Base-by-base conservation (phyloP, 768 basidiomycete genomes). In the Cystobasidium ongulense region DNA sequence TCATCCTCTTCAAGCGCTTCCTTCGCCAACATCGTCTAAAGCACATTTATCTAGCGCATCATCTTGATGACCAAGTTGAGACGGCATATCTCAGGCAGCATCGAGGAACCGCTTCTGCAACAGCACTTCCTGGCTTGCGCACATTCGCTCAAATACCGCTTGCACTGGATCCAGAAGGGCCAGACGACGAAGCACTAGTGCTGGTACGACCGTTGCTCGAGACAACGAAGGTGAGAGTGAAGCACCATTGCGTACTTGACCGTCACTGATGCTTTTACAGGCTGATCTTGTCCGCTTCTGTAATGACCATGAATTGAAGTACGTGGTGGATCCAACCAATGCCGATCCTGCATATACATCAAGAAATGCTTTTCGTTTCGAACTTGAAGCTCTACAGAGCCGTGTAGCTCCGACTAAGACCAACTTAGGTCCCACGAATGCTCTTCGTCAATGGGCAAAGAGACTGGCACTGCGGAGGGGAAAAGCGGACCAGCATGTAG, bases 51-150 rank as follows among this genome's bases (percentile, higher is more conserved):
- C 63, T 64, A 13, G 63, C 33, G 4, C 63, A 64, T 36, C 63
- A 64, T 36, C 38, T 46, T 21, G 63, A 64, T 46, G 63, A 64
- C 27, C 31, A 36, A 35, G 63, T 64, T 15, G 63, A 64, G 27
- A 64, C 63, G 23, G 63, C 63, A 29, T 36, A 31, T 46, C 43
- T 64, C 33, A 8, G 63, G 3, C 63, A 59, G 21, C 11, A 27
- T 21, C 25, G 57, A 29, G 57, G 57, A 13, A 59, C 57, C 11
- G 23, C 57, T 11, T 29, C 57, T 2, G 17, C 57, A 15, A 13
- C 23, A 13, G 57, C 57, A 29, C 57, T 59, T 11, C 57, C 57
- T 29, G 57, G 57, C 29, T 21, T 59, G 25, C 25, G 57, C 29
- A 4, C 5, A 10, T 29, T 59, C 23, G 25, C 57, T 35, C 5